Evolutionary conservation across 371 early-diverging fungal genomes (phyloP).

Genomic region (Sporodiniella umbellata): DNA sequence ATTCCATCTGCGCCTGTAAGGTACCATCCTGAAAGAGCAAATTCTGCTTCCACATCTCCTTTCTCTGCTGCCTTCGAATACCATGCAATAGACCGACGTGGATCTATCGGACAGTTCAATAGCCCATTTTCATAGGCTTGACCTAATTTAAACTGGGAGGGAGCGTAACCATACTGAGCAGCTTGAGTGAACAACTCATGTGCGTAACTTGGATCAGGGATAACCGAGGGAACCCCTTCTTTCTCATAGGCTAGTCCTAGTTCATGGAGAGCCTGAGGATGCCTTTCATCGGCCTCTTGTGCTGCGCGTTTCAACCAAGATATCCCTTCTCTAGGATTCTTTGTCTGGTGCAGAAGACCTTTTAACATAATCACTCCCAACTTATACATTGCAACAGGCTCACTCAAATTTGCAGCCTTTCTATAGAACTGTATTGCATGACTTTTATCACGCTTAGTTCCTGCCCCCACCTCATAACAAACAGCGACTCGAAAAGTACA

Average conservation of each 20-base stretch:
- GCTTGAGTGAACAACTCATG: slow-evolving; percentile 88
- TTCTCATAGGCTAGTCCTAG: slow-evolving; percentile 87
- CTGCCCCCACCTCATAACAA: slow-evolving; percentile 94
- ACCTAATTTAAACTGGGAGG: slow-evolving; percentile 91
- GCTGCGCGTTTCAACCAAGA: slow-evolving; percentile 94
- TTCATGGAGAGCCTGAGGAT: slow-evolving; percentile 93
- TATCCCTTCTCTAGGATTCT: slow-evolving; percentile 84
- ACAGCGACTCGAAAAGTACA: slow-evolving; percentile 94
- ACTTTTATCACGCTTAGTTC: slow-evolving; percentile 80
- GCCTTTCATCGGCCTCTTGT: slow-evolving; percentile 80
- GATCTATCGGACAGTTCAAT: slow-evolving; percentile 84
- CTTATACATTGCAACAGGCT: slow-evolving; percentile 95
- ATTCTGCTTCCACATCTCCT: slow-evolving; percentile 77
- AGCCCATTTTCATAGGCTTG: slow-evolving; percentile 93
- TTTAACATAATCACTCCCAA: slow-evolving; percentile 83
- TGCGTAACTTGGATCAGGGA: slow-evolving; percentile 83
- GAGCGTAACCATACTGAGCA: slow-evolving; percentile 91
- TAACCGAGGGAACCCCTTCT: slow-evolving; percentile 70
- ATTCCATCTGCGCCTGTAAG: slow-evolving; percentile 82
- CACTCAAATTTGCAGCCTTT: slow-evolving; percentile 92
- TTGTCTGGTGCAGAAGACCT: slow-evolving; percentile 67
- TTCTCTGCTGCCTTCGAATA: slow-evolving; percentile 91
- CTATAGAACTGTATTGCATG: slow-evolving; percentile 91
- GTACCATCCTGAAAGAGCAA: slow-evolving; percentile 90
- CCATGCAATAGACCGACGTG: slow-evolving; percentile 93